Evolutionary conservation across 2,329 filamentous ascomycete species (phyloP).

Genomic region (Fusarium dlaminii): DNA sequence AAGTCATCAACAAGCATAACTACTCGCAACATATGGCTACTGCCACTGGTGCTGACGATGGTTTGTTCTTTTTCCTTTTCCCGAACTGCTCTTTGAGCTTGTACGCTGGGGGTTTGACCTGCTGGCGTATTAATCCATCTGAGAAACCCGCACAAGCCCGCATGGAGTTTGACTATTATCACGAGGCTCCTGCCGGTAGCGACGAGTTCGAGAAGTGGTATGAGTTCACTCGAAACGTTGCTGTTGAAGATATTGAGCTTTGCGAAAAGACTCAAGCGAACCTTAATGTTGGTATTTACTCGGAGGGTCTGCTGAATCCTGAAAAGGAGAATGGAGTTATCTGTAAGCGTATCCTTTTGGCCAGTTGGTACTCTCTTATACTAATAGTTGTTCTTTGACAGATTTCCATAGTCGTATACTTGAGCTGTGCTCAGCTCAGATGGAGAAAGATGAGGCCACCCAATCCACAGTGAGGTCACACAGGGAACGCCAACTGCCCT

Average conservation of each 20-base stretch:
- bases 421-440: neutral
- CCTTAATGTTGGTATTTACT: neutral
- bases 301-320: neutral
- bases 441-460: neutral
- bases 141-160: neutral
- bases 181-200: neutral
- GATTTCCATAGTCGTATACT: neutral
- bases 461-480: accelerated
- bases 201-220: neutral
- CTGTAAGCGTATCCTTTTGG: neutral
- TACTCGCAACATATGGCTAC: neutral
- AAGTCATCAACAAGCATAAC: neutral
- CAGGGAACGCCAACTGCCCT: accelerated
- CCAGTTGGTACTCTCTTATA: no score
- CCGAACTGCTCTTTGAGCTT: neutral
- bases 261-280: accelerated
- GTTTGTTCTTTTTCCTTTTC: neutral
- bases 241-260: neutral
- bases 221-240: neutral
- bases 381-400: neutral
- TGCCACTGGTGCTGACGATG: accelerated
- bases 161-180: neutral
- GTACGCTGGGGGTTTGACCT: neutral
- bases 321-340: neutral
- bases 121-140: neutral